These are phyloP conservation scores for Gossypium turneri DNA, from an alignment of 345 rosid genomes.

Conservation along the genomic window DNA sequence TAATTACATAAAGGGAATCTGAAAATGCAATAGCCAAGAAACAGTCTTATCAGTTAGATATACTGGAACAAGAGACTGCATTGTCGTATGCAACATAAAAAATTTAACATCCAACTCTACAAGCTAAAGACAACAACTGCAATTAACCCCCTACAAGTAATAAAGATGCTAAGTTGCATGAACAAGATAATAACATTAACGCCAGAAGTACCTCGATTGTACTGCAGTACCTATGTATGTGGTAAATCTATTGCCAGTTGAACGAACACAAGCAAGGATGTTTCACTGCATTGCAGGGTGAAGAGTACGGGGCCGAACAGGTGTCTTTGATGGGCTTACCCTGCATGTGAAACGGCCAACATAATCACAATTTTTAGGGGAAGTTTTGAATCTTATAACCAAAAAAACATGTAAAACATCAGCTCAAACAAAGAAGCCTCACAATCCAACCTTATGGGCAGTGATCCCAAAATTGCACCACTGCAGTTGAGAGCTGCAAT, in stretches of 20 bases:
- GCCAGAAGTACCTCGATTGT: conserved; percentile 33
- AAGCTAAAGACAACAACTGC: conserved; percentile 19
- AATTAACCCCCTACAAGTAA: conserved; percentile 23
- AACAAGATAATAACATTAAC: conserved; percentile 17
- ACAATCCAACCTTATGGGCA: conserved; percentile 70
- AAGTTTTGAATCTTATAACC: neutral
- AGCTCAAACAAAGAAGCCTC: neutral
- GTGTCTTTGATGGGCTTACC: conserved; percentile 99
- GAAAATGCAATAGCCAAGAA: neutral
- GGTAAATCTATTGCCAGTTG: conserved; percentile 22
- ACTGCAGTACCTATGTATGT: conserved; percentile 28
- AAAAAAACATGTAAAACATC: neutral
- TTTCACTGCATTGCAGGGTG: conserved; percentile 40
- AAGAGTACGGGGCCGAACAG: conserved; percentile 76
- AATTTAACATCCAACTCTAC: conserved; percentile 35
- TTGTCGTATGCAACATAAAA: conserved; percentile 23
- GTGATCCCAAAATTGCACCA: conserved; percentile 68
- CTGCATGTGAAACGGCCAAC: conserved; percentile 34
- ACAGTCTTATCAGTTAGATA: conserved; percentile 18
- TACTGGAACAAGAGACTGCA: conserved; percentile 6
- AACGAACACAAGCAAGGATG: neutral
- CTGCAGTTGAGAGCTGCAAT: conserved; percentile 91
- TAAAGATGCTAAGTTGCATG: conserved; percentile 27
- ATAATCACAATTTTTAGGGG: neutral
- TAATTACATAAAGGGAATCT: neutral